A percentile compares a stretch with the other conserved stretches of the same genome.
phyloP scores from a whole-genome alignment of 805 yeast genomes.

The Candida nitratophila region DNA sequence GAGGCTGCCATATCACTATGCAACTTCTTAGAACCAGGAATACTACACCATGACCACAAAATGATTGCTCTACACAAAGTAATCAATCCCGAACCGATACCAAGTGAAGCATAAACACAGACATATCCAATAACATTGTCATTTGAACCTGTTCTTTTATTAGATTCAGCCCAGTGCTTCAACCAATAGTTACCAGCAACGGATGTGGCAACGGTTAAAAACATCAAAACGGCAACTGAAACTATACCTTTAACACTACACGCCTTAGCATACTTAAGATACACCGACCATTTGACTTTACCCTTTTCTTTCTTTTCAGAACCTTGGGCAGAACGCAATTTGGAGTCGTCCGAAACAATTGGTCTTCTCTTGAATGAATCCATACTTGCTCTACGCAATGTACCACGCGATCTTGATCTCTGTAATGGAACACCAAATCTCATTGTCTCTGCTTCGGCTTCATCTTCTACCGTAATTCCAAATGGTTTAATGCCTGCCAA shows the following conservation, averaged over 20 bases:
- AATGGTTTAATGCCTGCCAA: slow-evolving; percentile 6
- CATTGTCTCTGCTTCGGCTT: slow-evolving; percentile 11
- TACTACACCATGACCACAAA: slow-evolving; percentile 43
- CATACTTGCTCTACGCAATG: slow-evolving; percentile 53
- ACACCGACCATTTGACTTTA: slow-evolving; percentile 47
- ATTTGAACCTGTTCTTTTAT: slow-evolving; percentile 36
- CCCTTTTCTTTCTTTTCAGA: slow-evolving; percentile 54
- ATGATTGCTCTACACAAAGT: slow-evolving; percentile 38
- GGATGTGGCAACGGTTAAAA: slow-evolving; percentile 19
- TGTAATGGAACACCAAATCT: neutral
- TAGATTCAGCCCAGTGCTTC: slow-evolving; percentile 61
- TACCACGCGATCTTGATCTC: slow-evolving; percentile 12
- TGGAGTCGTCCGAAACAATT: slow-evolving; percentile 14
- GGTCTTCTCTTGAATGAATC: slow-evolving; percentile 48
- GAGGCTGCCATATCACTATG: slow-evolving; percentile 52
- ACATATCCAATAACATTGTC: slow-evolving; percentile 38
- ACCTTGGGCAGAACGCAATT: slow-evolving; percentile 36
- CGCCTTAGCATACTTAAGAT: slow-evolving; percentile 49
- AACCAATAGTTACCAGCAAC: slow-evolving; percentile 54
- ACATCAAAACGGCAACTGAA: slow-evolving; percentile 28
- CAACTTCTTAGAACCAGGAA: slow-evolving; percentile 47
- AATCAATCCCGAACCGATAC: slow-evolving; percentile 43
- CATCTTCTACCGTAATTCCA: slow-evolving; percentile 9
- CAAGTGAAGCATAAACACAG: slow-evolving; percentile 47
- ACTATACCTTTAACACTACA: slow-evolving; percentile 47